Evolutionary conservation across 2,329 filamentous ascomycete genomes (phyloP).

Genomic region (Claviceps lovelessii): DNA sequence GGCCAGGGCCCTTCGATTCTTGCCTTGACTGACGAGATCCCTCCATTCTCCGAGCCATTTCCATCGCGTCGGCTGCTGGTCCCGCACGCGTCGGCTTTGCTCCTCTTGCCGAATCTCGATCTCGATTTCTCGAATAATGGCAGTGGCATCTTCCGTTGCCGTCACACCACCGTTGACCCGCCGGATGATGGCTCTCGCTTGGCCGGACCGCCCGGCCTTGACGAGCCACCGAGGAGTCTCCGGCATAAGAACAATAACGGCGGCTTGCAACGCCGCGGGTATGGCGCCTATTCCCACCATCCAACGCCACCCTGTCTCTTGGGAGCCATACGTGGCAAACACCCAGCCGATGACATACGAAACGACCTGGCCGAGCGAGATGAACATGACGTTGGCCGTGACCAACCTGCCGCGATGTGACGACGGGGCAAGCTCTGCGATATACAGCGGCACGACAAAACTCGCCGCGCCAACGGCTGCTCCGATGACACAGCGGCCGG

Average conservation of each 20-base stretch:
- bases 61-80: constrained; percentile 16
- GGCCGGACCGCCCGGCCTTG: constrained; percentile 44
- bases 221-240: constrained; percentile 86
- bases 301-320: constrained; percentile 63
- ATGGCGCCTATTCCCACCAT: constrained; percentile 77
- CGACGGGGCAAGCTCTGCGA: constrained; percentile 71
- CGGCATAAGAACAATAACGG: constrained; percentile 58
- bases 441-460: constrained; percentile 76
- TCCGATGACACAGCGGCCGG: constrained; percentile 55
- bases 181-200: constrained; percentile 50
- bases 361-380: constrained; percentile 77
- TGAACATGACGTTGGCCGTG: constrained; percentile 67
- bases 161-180: constrained; percentile 45
- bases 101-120: constrained; percentile 59
- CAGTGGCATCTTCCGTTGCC: constrained; percentile 34
- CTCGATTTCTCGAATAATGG: constrained; percentile 55
- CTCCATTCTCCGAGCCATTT: constrained; percentile 33
- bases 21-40: constrained; percentile 41
- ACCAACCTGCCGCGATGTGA: constrained; percentile 64
- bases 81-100: constrained; percentile 28
- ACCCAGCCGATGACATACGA: constrained; percentile 76
- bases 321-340: constrained; percentile 42
- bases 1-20: constrained; percentile 58
- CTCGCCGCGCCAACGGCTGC: constrained; percentile 61
- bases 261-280: constrained; percentile 58